These are phyloP conservation scores for Fusarium continuum DNA, from an alignment of 2,329 filamentous ascomycete species.

Conservation along the genomic window DNA sequence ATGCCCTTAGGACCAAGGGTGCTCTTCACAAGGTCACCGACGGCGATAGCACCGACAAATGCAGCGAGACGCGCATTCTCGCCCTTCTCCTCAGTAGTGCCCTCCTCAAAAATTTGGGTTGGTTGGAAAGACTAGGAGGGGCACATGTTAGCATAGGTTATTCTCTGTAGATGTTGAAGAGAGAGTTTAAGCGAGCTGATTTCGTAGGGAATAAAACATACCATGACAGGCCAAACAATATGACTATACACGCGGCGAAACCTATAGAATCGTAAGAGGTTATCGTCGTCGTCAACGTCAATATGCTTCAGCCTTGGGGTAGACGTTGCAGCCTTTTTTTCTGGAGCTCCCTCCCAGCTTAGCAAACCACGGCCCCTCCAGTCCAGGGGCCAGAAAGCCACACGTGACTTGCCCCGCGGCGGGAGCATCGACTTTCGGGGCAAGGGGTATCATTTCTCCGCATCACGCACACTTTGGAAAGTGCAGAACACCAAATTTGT, in stretches of 20 bases:
- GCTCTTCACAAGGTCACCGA: constrained; percentile 96
- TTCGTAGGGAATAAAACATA: constrained; percentile 17
- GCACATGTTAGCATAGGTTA: constrained; percentile 34
- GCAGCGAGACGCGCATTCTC: constrained; percentile 99
- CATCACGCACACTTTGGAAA: constrained; percentile 52
- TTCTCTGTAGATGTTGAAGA: not conserved
- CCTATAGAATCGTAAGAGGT: constrained; percentile 33
- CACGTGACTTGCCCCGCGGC: constrained; percentile 56
- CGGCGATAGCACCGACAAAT: constrained; percentile 97
- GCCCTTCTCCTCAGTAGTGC: constrained; percentile 96
- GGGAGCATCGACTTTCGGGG: constrained; percentile 41
- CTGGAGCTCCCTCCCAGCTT: constrained; percentile 43
- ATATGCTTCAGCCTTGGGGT: constrained; percentile 45
- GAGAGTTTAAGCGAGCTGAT: not conserved
- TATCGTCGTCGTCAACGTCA: constrained; percentile 40
- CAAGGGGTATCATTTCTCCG: constrained; percentile 53
- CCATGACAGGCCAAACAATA: constrained; percentile 40
- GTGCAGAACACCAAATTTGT: constrained; percentile 53
- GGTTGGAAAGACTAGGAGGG: constrained; percentile 74
- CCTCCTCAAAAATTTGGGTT: constrained; percentile 97
- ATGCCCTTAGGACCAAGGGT: constrained; percentile 97
- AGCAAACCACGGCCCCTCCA: constrained; percentile 42
- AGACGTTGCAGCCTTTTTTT: constrained; percentile 46
- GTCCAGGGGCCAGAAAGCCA: constrained; percentile 25
- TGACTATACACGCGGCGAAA: constrained; percentile 36